Percentiles rank a stretch among this genome's conserved stretches.
phyloP scores from a whole-genome alignment of 345 rosid species.

The Tarenaya hassleriana region DNA sequence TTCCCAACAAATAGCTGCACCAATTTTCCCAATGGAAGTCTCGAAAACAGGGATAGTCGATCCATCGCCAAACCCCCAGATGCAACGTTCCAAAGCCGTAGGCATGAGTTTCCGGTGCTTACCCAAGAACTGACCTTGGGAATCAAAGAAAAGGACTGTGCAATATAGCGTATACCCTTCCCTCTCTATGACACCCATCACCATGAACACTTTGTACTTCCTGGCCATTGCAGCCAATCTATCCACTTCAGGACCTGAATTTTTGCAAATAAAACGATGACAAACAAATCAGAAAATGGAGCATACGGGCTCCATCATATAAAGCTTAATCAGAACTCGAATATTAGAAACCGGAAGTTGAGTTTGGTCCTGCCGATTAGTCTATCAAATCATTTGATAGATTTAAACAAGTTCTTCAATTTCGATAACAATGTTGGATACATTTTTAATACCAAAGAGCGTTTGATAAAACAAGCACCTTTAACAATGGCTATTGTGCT shows the following conservation, averaged over 20 bases:
- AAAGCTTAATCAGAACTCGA: background rate
- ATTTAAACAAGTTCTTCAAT: background rate
- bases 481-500: too few relatives aligned
- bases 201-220: slow-evolving; percentile 71
- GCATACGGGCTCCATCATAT: background rate
- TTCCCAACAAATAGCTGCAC: slow-evolving; percentile 94
- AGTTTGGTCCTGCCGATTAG: background rate
- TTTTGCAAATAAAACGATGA: background rate
- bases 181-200: slow-evolving; percentile 92
- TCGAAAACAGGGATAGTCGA: slow-evolving; percentile 82
- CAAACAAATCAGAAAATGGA: background rate
- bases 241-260: slow-evolving; percentile 74
- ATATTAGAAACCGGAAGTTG: background rate
- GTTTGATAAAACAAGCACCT: background rate
- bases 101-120: slow-evolving; percentile 95
- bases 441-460: background rate
- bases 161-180: slow-evolving; percentile 92
- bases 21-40: slow-evolving; percentile 75
- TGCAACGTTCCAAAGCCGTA: slow-evolving; percentile 74
- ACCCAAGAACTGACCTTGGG: slow-evolving; percentile 72
- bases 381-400: background rate
- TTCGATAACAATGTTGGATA: slow-evolving; percentile 1
- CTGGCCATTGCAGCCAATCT: slow-evolving; percentile 81
- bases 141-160: slow-evolving; percentile 66
- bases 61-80: slow-evolving; percentile 97